Evolutionary conservation across 2,329 filamentous ascomycete genomes (phyloP).

Genomic region (Zymoseptoria crescenta): DNA sequence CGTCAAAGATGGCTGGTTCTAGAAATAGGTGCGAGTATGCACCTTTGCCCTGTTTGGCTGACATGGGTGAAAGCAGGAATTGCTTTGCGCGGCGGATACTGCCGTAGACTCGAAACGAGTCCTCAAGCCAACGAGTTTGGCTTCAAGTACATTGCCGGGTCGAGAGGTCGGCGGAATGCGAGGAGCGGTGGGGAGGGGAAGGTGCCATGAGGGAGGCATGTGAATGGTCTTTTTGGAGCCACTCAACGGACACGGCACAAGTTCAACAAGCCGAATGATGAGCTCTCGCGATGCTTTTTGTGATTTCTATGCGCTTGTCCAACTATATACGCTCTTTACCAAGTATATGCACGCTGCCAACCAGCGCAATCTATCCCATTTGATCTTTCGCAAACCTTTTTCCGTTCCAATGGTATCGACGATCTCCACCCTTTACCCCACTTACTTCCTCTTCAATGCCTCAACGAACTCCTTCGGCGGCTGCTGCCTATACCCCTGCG

Average conservation of each 20-base stretch:
- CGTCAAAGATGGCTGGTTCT: not conserved
- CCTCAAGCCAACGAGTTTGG: not conserved
- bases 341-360: not conserved
- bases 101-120: not conserved
- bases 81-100: not conserved
- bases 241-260: not conserved
- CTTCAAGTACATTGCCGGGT: not conserved
- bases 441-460: slow-evolving; percentile 28
- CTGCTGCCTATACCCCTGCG: slow-evolving; percentile 84
- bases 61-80: not conserved
- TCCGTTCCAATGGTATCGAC: not conserved
- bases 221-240: not conserved
- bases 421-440: not conserved
- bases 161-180: not conserved
- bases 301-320: not conserved
- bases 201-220: no score
- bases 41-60: not conserved
- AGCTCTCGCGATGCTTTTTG: not conserved
- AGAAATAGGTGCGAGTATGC: not conserved
- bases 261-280: not conserved
- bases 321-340: not conserved
- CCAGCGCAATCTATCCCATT: not conserved
- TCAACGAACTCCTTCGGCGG: slow-evolving; percentile 77
- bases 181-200: not conserved
- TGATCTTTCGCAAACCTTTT: not conserved